Base-by-base conservation (phyloP, 2,329 filamentous ascomycete species). In the Colletotrichum abscissum region DNA sequence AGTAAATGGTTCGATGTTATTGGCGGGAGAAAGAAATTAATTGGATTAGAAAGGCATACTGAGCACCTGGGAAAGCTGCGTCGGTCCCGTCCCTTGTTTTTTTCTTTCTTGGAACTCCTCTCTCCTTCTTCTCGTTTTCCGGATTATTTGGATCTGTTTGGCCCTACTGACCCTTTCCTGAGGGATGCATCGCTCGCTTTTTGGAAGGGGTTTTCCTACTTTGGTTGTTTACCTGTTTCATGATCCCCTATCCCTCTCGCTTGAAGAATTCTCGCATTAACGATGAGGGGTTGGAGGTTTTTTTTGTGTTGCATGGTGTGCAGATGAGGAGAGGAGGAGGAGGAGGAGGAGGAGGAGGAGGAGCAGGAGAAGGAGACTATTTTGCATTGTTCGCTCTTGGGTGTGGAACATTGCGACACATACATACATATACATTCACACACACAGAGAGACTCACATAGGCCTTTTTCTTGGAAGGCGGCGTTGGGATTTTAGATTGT, bases 1-100 rank as follows among this genome's bases (percentile, higher is more conserved):
- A 38, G 28, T 63, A 14, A 22, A 54, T 9, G 30, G 30, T 6
- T 6, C 11, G 14, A 16, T 42, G 38, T 16, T 42, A 38, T 35
- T 35, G 28, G 16, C n/a, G 16, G 30, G 16, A 56, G 26, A 57
- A n/a, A 35, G 26, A 57, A n/a, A 38, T 26, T 30, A 42, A 24
- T 49, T 19, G 63, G 52, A 42, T 42, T 28, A 63, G 28, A 38
- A 38, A 42, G 59, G 42, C 55, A 59, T 65, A 63, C 22, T 38
- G 38, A 24, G 30, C 62, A 49, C 66, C 19, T 33, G 42, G 66
- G 49, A 42, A 42, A 24, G 66, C 57, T 68, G 66, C 58, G 46
- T 46, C 49, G 19, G 58, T 30, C 57, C 57, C 55, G 30, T 30
- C 26, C n/a, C 24, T 54, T 9, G 19, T 56, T 55, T 56, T 12